Base-by-base conservation (phyloP, 2,329 filamentous ascomycete genomes). In the Dendrostoma leiphaemia region DNA sequence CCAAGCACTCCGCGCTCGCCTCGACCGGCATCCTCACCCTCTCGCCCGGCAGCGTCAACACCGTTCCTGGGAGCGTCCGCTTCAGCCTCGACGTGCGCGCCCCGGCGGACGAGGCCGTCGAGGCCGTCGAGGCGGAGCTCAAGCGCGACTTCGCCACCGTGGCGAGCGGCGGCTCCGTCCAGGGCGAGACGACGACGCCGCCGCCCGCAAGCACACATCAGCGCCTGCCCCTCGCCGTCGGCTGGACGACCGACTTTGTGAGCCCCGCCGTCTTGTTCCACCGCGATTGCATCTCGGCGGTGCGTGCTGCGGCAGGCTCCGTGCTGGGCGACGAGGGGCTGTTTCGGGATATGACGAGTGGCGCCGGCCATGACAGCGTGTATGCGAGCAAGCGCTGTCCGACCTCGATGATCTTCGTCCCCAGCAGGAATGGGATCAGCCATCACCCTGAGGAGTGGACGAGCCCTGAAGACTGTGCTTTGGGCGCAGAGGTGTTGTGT, bases 11-110 rank as follows among this genome's bases (percentile, higher is more conserved):
- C 1, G 86, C 84, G 12, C 72, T 91, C 10, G 88, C 85, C 5
- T 85, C 81, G 3, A 89, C 88, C 0, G 89, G 88, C 0, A 88
- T 91, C 52, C 67, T 91, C 28, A 63, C 77, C 12, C 73, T 85
- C 7, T 79, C 77, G 44, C 87, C 88, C 0, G 86, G 86, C 4
- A 86, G 80, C 57, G 88, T 87, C 15, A 91, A 91, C 67, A 91
- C 88, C 0, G 84, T 91, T 0, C 86, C 88, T 0, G 85, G 86
- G 0, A 69, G 74, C 28, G 88, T 90, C 6, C 76, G 76, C 41
- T 89, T 90, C 67, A 83, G 78, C 28, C 78, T 90, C 5, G 88
- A 91, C 63, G 81, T 90, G 50, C 82, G 87, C 29, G 78, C 81
- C 0, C 78, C 75, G 5, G 73, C 78, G 31, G 81, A 87, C 62